Conservation (phyloP, 768 basidiomycete species). For the Lepiota venenata region DNA sequence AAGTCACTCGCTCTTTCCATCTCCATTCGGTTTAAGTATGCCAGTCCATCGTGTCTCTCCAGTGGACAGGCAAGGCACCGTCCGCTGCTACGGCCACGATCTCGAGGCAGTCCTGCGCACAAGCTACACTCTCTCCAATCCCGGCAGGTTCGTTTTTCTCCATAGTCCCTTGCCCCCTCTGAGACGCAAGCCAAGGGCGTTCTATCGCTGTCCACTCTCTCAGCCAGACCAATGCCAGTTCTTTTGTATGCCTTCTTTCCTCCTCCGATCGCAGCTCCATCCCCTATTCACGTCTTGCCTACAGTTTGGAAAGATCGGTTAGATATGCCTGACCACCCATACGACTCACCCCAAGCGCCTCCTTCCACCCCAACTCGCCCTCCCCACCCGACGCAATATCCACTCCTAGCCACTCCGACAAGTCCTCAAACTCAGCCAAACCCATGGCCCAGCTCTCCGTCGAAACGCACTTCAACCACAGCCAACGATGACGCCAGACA, state of each 20-base stretch:
- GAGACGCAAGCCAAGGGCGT: slow-evolving; percentile 20
- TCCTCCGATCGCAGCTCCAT: not conserved
- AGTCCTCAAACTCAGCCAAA: not conserved
- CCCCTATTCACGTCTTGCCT: not conserved
- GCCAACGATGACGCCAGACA: not conserved
- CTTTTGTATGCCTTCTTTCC: slow-evolving; percentile 27
- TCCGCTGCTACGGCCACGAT: slow-evolving; percentile 27
- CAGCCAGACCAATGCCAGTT: slow-evolving; percentile 29
- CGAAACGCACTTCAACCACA: not conserved
- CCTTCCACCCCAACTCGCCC: not conserved
- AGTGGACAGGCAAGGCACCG: slow-evolving; percentile 22
- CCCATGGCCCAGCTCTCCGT: not conserved
- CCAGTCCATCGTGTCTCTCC: slow-evolving; percentile 18
- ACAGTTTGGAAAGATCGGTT: slow-evolving; percentile 9
- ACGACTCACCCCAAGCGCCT: not conserved
- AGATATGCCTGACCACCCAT: not conserved
- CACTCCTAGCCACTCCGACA: not conserved
- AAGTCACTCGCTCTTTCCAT: slow-evolving; percentile 11
- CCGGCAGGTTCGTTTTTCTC: slow-evolving; percentile 30
- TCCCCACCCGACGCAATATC: not conserved
- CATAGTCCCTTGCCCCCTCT: not conserved
- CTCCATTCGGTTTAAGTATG: slow-evolving; percentile 14
- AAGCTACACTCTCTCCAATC: slow-evolving; percentile 28
- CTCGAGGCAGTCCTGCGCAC: slow-evolving; percentile 12
- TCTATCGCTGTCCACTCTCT: slow-evolving; percentile 32